Percentiles rank a stretch among this genome's conserved stretches.
phyloP scores from a whole-genome alignment of 371 early-diverging fungal genomes.

The Apophysomyces variabilis region DNA sequence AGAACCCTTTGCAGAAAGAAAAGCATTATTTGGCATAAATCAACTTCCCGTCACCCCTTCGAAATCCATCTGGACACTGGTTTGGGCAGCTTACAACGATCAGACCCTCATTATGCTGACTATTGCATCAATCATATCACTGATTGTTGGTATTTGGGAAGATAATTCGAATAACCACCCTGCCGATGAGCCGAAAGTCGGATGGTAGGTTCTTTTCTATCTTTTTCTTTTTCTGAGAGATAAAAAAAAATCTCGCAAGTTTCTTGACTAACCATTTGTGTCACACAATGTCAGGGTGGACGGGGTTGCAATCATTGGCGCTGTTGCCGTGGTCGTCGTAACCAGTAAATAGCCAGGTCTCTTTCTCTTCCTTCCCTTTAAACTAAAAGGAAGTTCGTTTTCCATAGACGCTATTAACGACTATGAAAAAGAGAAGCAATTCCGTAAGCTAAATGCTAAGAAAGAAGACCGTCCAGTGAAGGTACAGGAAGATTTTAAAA shows the following conservation, averaged over 20 bases:
- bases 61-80: conserved; percentile 62
- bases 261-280: conserved; percentile 9
- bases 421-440: conserved; percentile 80
- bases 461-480: conserved; percentile 76
- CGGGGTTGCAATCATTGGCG: conserved; percentile 74
- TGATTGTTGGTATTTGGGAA: conserved; percentile 83
- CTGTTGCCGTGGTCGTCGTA: conserved; percentile 76
- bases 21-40: conserved; percentile 59
- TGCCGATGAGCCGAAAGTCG: conserved; percentile 52
- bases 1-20: conserved; percentile 43
- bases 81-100: conserved; percentile 62
- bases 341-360: conserved; percentile 58
- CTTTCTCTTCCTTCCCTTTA: background rate
- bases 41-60: conserved; percentile 61
- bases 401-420: conserved; percentile 74
- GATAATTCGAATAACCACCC: conserved; percentile 58
- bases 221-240: background rate
- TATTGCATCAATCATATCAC: conserved; percentile 78
- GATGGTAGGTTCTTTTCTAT: conserved; percentile 47
- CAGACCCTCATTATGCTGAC: conserved; percentile 67
- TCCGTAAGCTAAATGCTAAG: conserved; percentile 75
- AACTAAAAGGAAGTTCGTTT: background rate
- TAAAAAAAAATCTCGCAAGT: conserved; percentile 10
- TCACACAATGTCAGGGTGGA: conserved; percentile 60
- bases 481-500: conserved; percentile 27